Evolutionary conservation across 345 rosid species (phyloP), one percentile per base, ranked within the genome.

Genomic region (Geranium brycei): DNA sequence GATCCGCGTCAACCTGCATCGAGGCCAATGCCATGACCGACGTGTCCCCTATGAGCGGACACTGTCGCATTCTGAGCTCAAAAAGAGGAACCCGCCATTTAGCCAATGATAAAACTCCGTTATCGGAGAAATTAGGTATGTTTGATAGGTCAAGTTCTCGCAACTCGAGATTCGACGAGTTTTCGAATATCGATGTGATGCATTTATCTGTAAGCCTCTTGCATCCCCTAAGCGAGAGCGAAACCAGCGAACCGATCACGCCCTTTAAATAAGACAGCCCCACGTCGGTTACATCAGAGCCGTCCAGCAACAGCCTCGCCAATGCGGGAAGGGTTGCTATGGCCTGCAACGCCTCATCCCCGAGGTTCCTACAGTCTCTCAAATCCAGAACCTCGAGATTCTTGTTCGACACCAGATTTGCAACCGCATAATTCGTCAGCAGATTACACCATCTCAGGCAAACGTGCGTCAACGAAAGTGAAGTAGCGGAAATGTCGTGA

Each of bases 1-100:
- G 75, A 31, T 87, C 81, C 51, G 81, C 84, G 55, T 78, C 76
- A 23, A 83, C 85, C 77, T 75, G 84, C 81, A 88, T 91, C 1
- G 88, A 87, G 5, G 93, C 98, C 64, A 92, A 78, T 66, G 96
- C 95, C 85, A 92, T 89, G 55, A 92, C 75, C 2, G 98, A 84
- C 1, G 77, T 72, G 72, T 92, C 96, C 2, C 98, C 88, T 51
- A 92, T 81, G 12, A 78, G 83, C 1, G 93, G 87, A 60, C 98
- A 92, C n/a, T 92, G 95, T 71, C 98, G 79, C 71, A 92, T 63
- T 53, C 93, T 79, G 56, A 92, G 96, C 55, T 81, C 86, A 5
- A 82, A 71, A 31, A 92, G 78, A 0, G 88, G 89, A 19, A 85
- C 85, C 61, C 84, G 81, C 2, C 84, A 64, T 68, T 70, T 87